Evolutionary conservation across 148 eudicot genomes (phyloP), one percentile per base, ranked within the genome.

Genomic region (Rhododendron ferrugineum): DNA sequence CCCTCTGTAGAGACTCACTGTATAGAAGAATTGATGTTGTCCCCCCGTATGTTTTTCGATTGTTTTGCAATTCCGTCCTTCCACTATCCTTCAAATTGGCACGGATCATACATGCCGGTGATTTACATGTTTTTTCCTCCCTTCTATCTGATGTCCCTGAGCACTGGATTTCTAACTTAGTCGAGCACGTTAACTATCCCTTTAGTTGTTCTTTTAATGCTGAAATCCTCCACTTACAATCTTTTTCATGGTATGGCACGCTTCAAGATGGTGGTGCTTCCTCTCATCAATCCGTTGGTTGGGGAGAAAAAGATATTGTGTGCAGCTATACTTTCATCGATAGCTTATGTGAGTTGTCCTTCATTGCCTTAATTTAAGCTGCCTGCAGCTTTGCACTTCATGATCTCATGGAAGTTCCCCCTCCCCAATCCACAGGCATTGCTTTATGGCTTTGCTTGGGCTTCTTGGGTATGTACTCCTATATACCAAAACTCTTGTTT

Each of bases 381-480:
- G 30, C 9, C 30, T 40, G 82, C 13, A 70, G 62, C 86, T 80
- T 5, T 46, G 23, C 62, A 85, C 34, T 79, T 79, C 2, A 46
- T 64, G 14, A 13, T 37, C 22, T 40, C 36, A 77, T 44, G 3
- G 18, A 30, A 54, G 84, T 14, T 72, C 50, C 15, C 11, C 18
- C 2, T 6, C 85, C 82, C 86, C 26, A 3, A 56, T 74, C 78
- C 30, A 76, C 98, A 96, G 98, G 99, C 94, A 70, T 79, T 95
- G 78, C 90, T 96, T 84, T 94, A 96, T 83, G 97, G 99, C 58
- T 91, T 94, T 87, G 99, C 99, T 80, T 96, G 99, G 99, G 98
- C 96, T 86, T 81, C 92, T 78, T 96, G 99, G 99, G 99, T 96
- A 93, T 60, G 93, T 83, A 83, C 36, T 80, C 30, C 80, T 23